These are phyloP conservation scores for Magnolia officinalis DNA, from an alignment of 164 flowering plant species.

Conservation along the genomic window DNA sequence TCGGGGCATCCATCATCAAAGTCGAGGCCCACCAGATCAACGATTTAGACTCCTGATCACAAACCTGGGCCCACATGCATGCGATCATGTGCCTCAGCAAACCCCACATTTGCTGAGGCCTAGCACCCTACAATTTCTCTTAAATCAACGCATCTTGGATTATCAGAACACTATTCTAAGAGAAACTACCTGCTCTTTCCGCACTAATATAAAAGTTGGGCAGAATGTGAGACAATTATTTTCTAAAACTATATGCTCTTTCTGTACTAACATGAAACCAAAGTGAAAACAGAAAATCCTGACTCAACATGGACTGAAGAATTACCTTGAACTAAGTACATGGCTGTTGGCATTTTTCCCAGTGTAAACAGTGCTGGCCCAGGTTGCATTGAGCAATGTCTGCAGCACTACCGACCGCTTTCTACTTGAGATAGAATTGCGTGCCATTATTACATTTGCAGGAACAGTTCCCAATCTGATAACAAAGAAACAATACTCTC, in stretches of 20 bases:
- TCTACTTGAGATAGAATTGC: constrained; percentile 23
- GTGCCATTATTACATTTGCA: constrained; percentile 34
- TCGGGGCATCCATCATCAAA: background rate
- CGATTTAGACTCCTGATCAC: background rate
- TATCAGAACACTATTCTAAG: no score
- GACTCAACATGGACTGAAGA: background rate
- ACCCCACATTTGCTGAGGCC: no score
- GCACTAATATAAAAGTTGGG: background rate
- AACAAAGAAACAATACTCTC: constrained; percentile 1
- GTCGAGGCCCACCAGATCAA: background rate
- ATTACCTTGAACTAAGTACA: constrained; percentile 32
- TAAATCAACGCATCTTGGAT: no score
- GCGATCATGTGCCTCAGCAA: background rate
- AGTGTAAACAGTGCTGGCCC: constrained; percentile 19
- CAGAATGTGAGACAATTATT: background rate
- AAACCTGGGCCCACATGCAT: background rate
- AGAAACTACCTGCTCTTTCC: no score
- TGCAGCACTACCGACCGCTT: constrained; percentile 21
- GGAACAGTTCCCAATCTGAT: constrained; percentile 37
- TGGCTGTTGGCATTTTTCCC: constrained; percentile 15
- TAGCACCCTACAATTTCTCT: no score
- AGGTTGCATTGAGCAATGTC: constrained; percentile 23
- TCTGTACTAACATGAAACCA: background rate
- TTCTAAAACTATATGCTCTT: background rate
- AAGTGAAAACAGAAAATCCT: background rate